Evolutionary conservation across 331 rosid species (phyloP), one percentile per base, ranked within the genome.

Genomic region (Ulmus americana): DNA sequence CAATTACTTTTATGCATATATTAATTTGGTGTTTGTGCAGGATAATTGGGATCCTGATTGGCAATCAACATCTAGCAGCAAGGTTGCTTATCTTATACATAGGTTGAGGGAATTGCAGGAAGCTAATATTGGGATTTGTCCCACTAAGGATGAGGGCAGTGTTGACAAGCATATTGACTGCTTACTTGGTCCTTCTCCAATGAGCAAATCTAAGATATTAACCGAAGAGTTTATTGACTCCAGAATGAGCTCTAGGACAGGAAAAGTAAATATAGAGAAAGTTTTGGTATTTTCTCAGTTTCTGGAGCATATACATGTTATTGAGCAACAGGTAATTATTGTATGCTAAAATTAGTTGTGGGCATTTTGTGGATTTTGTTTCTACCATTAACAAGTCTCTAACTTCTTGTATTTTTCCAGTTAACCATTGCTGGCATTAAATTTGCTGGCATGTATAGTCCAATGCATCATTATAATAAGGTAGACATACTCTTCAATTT

Each of bases 41-140:
- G 97, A 94, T 81, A 65, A 82, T 72, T 94, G 98, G 98, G 90
- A 94, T 84, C 95, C 98, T 58, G 98, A 94, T 84, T 94, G 98
- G 98, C 91, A 94, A 64, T 89, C 97, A 59, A 94, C 98, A 18
- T 87, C 95, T 48, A 94, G 98, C 85, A 94, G 91, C 80, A 94
- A 94, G 78, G 97, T 90, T 42, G 52, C 90, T 47, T 94, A 89
- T 80, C 84, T 94, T 6, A 59, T 87, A 51, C 78, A 72, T 79
- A 85, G 81, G 69, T 69, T 94, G 82, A 87, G 84, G 73, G 82
- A 88, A 70, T 74, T 89, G 79, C 87, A 70, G 65, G 94, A 81
- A 79, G 78, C 71, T 61, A 83, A 79, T 72, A 72, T 69, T 41
- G 77, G 72, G 65, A 59, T 53, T 75, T 47, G 59, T 69, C 64